phyloP scores from a whole-genome alignment of 148 eudicot species.

The Linanthus parryae region DNA sequence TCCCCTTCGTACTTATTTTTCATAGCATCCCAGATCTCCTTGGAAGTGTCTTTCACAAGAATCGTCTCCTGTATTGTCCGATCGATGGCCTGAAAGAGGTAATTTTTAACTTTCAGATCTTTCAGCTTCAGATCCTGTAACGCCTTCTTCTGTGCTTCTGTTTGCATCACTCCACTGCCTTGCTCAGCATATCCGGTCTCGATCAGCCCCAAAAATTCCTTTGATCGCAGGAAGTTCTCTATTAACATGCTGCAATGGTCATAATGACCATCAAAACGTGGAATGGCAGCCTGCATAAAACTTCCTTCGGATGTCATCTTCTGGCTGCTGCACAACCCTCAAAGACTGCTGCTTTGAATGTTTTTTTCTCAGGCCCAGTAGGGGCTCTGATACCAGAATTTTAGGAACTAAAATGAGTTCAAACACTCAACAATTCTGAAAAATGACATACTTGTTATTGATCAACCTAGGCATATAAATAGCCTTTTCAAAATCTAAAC shows the following conservation, averaged over 20 bases:
- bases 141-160: neutral
- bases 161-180: neutral
- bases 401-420: no score
- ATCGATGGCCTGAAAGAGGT: conserved; percentile 2
- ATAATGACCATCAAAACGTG: no score
- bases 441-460: no score
- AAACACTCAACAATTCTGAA: no score
- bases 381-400: neutral
- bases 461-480: no score
- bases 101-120: neutral
- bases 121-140: neutral
- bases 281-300: no score
- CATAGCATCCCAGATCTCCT: neutral
- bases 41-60: neutral
- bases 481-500: no score
- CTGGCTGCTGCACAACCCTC: neutral
- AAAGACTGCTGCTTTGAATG: neutral
- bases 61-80: neutral
- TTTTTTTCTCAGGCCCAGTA: no score
- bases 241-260: neutral
- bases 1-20: neutral
- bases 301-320: neutral
- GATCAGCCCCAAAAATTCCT: neutral
- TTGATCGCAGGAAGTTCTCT: neutral
- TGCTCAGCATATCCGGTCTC: neutral